Evolutionary conservation across 257 asterid genomes (phyloP).

Genomic region (Leonotis leonurus): DNA sequence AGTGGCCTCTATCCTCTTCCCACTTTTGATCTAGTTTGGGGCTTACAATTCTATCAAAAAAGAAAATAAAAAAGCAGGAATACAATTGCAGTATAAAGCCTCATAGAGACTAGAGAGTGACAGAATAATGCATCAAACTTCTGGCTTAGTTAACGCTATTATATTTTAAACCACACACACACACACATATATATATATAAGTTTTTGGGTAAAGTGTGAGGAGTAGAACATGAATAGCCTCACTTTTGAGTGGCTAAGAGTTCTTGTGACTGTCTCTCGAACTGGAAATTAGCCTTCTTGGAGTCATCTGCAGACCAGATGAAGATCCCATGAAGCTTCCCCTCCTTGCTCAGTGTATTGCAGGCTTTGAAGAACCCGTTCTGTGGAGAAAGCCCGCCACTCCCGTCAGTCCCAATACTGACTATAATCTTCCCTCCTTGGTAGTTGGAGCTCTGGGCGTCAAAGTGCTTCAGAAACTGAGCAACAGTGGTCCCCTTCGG

Average conservation of each 20-base stretch:
- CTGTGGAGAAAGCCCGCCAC: constrained; percentile 54
- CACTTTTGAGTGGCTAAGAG: constrained; percentile 32
- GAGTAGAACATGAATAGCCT: neutral
- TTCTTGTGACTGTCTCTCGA: constrained; percentile 51
- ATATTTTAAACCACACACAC: too few species aligned
- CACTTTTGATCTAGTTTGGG: neutral
- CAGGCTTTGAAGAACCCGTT: constrained; percentile 66
- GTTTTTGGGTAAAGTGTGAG: too few species aligned
- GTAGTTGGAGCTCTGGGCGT: constrained; percentile 44
- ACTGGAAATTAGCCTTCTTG: constrained; percentile 36
- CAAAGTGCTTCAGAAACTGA: constrained; percentile 54
- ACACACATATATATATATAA: too few species aligned
- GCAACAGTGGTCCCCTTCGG: constrained; percentile 36
- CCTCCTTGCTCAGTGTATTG: constrained; percentile 31
- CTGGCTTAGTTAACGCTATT: neutral
- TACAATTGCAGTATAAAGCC: neutral
- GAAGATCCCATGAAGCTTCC: constrained; percentile 71
- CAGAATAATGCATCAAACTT: neutral
- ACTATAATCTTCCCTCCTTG: constrained; percentile 44
- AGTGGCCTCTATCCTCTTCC: neutral
- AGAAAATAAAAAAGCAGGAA: neutral
- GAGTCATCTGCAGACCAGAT: constrained; percentile 86
- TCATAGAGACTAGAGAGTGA: neutral
- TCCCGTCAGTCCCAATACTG: constrained; percentile 59
- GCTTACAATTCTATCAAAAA: neutral